These are phyloP conservation scores for Helicostylum pulchrum DNA, from an alignment of 192 early-diverging fungal species.

Conservation along the genomic window DNA sequence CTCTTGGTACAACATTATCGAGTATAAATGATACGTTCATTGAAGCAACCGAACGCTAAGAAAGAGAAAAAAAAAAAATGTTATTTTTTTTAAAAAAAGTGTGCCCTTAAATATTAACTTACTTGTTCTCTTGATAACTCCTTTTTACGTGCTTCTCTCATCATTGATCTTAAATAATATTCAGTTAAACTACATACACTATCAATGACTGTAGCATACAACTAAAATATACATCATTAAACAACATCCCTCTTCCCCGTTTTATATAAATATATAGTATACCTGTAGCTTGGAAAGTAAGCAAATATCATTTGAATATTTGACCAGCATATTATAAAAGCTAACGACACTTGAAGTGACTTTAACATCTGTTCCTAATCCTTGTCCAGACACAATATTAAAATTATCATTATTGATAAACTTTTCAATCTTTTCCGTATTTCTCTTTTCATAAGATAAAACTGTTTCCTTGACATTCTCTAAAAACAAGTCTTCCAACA, in stretches of 20 bases:
- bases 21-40: constrained; percentile 53
- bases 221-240: constrained; percentile 34
- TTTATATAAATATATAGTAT: neutral
- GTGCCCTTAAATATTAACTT: neutral
- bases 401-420: constrained; percentile 70
- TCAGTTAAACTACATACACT: constrained; percentile 62
- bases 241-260: neutral
- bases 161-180: constrained; percentile 56
- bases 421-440: constrained; percentile 60
- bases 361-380: constrained; percentile 46
- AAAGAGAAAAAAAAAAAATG: neutral
- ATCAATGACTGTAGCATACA: constrained; percentile 69
- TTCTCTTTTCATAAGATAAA: constrained; percentile 61
- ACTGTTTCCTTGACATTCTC: constrained; percentile 72
- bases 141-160: constrained; percentile 43
- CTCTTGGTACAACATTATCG: constrained; percentile 57
- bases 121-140: constrained; percentile 48
- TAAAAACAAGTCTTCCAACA: constrained; percentile 78
- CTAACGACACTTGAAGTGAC: constrained; percentile 65
- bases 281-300: constrained; percentile 67
- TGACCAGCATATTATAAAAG: constrained; percentile 65
- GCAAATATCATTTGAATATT: constrained; percentile 71
- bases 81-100: too few species aligned
- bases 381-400: constrained; percentile 50
- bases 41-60: constrained; percentile 40